These are phyloP conservation scores for Diaporthe sp. DNA, from an alignment of 2,329 filamentous ascomycete genomes.

Conservation along the genomic window DNA sequence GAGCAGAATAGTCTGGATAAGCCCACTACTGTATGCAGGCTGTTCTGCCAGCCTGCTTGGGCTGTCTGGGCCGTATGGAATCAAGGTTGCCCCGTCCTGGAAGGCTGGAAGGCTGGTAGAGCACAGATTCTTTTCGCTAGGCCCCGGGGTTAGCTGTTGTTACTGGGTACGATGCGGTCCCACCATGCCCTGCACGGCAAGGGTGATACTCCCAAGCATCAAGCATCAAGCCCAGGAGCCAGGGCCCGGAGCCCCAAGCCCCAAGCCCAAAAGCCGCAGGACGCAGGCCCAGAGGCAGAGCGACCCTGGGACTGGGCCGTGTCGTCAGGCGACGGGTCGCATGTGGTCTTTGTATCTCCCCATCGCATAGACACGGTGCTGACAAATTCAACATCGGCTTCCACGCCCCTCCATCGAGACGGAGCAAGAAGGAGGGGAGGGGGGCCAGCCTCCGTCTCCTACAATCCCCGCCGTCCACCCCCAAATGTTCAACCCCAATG, in stretches of 20 bases:
- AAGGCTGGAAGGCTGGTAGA: not conserved
- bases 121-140: constrained; percentile 9
- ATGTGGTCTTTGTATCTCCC: constrained; percentile 23
- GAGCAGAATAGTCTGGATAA: not conserved
- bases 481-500: constrained; percentile 2
- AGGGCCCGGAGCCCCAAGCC: not conserved
- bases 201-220: constrained; percentile 14
- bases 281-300: not conserved
- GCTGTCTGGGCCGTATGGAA: constrained; percentile 13
- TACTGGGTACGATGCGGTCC: not conserved
- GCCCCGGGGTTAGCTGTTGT: constrained; percentile 3
- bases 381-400: constrained; percentile 46
- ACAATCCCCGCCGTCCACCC: constrained; percentile 11
- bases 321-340: constrained; percentile 19
- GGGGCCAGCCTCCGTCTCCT: constrained; percentile 16
- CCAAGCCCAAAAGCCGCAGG: not conserved
- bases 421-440: constrained; percentile 13
- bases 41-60: not conserved
- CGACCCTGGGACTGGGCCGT: constrained; percentile 18
- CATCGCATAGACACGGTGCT: constrained; percentile 38
- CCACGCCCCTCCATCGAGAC: constrained; percentile 43
- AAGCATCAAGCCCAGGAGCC: constrained; percentile 1
- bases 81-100: constrained; percentile 29
- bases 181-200: constrained; percentile 14
- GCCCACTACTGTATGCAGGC: not conserved